Percentiles rank a stretch among this genome's conserved stretches.
Conservation (phyloP, 2,329 filamentous ascomycete genomes). For the Microascus cirrosus region DNA sequence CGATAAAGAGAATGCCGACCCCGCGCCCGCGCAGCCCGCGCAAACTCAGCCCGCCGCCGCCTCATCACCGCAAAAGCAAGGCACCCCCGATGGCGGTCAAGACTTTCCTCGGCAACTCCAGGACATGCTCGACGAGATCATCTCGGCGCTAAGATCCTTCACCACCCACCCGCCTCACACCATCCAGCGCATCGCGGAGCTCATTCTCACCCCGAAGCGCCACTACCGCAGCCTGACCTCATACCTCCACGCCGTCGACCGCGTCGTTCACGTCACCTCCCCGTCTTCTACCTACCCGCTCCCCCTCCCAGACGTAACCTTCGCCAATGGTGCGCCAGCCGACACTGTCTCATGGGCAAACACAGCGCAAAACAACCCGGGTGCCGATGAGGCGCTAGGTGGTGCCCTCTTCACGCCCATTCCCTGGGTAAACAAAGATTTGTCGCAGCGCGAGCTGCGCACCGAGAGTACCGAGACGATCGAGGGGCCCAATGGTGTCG, state of each 20-base stretch:
- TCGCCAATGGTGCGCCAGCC: slow-evolving; percentile 51
- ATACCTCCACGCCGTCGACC: slow-evolving; percentile 83
- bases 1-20: slow-evolving; percentile 58
- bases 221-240: slow-evolving; percentile 76
- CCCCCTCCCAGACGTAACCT: slow-evolving; percentile 47
- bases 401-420: slow-evolving; percentile 90
- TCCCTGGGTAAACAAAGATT: slow-evolving; percentile 60
- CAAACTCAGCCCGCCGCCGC: slow-evolving; percentile 16
- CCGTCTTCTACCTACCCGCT: slow-evolving; percentile 72
- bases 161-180: slow-evolving; percentile 74
- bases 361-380: slow-evolving; percentile 39
- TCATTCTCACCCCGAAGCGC: slow-evolving; percentile 61
- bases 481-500: slow-evolving; percentile 68
- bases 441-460: slow-evolving; percentile 45
- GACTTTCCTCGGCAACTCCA: slow-evolving; percentile 53
- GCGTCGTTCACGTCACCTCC: slow-evolving; percentile 83
- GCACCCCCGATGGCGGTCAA: slow-evolving; percentile 18
- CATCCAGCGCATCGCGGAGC: slow-evolving; percentile 81
- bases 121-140: slow-evolving; percentile 51
- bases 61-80: slow-evolving; percentile 20
- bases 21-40: slow-evolving; percentile 19
- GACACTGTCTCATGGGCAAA: slow-evolving; percentile 37
- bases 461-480: slow-evolving; percentile 72
- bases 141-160: slow-evolving; percentile 57
- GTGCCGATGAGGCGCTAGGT: slow-evolving; percentile 79